Conservation (phyloP, 1,284 basidiomycete species). For the Ganoderma meredithae region DNA sequence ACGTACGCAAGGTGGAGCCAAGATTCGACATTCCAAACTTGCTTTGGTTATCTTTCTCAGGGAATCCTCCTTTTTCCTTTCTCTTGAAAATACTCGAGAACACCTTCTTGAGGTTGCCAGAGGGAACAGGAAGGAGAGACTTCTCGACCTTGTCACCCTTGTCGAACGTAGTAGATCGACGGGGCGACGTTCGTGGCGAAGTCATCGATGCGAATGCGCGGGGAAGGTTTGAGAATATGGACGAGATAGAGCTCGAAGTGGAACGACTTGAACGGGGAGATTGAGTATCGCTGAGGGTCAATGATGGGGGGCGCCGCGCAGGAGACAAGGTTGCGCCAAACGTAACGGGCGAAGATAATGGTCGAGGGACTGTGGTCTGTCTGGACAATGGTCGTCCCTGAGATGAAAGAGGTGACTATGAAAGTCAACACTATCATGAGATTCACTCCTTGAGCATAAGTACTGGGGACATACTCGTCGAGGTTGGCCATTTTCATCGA, state of each 20-base stretch:
- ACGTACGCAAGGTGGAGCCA: constrained; percentile 2
- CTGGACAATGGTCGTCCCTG: constrained; percentile 22
- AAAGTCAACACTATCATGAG: not conserved
- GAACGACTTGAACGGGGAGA: constrained; percentile 28
- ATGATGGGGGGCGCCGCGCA: constrained; percentile 26
- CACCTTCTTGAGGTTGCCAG: constrained; percentile 33
- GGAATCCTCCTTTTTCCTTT: constrained; percentile 24
- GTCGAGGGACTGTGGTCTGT: constrained; percentile 24
- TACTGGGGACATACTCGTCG: constrained; percentile 14
- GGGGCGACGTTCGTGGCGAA: constrained; percentile 27
- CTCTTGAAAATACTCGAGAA: constrained; percentile 34
- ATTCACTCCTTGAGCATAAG: not conserved
- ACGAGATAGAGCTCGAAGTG: constrained; percentile 27
- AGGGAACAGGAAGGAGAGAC: constrained; percentile 23
- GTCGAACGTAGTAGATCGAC: constrained; percentile 23
- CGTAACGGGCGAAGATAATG: constrained; percentile 28
- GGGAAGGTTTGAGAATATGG: constrained; percentile 30
- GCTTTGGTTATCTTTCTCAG: constrained; percentile 5
- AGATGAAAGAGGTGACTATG: not conserved
- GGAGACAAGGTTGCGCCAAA: constrained; percentile 6
- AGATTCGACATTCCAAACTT: not conserved
- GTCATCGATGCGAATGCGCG: constrained; percentile 27
- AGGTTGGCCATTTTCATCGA: constrained; percentile 9
- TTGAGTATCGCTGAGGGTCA: constrained; percentile 18
- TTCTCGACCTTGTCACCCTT: constrained; percentile 30